Percentiles rank a stretch among this genome's conserved stretches.
Conservation (phyloP, 169 alveolate genomes). For the Cryptosporidium xiaoi region DNA sequence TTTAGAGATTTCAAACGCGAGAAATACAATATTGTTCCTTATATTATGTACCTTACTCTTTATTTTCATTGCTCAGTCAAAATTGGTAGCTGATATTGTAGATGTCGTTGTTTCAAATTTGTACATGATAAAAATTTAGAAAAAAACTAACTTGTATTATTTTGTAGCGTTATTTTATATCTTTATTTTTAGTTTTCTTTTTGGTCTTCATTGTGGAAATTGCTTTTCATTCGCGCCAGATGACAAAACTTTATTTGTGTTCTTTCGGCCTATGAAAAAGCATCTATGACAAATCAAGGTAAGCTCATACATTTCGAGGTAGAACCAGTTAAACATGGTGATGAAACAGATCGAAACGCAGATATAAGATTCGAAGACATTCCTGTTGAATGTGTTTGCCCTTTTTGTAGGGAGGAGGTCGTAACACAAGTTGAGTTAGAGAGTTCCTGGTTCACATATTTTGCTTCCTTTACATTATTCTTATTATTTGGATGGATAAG, state of each 20-base stretch:
- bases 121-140: neutral
- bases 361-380: slow-evolving; percentile 53
- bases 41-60: neutral
- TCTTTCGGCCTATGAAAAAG: neutral
- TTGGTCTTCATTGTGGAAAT: neutral
- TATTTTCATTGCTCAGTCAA: slow-evolving; percentile 18
- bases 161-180: neutral
- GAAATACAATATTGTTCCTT: slow-evolving; percentile 3
- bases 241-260: neutral
- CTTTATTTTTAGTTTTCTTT: neutral
- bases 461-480: slow-evolving; percentile 46
- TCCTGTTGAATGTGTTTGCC: slow-evolving; percentile 76
- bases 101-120: neutral
- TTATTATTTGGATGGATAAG: slow-evolving; percentile 71
- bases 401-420: slow-evolving; percentile 74
- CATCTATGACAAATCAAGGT: slow-evolving; percentile 47
- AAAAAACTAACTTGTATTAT: neutral
- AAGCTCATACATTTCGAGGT: slow-evolving; percentile 71
- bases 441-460: slow-evolving; percentile 69
- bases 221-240: slow-evolving; percentile 1
- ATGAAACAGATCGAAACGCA: slow-evolving; percentile 32
- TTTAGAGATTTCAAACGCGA: slow-evolving; percentile 11
- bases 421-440: slow-evolving; percentile 74
- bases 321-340: slow-evolving; percentile 69
- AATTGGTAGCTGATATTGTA: neutral